Base-by-base conservation (phyloP, 257 asterid genomes). In the Handroanthus guayacan region DNA sequence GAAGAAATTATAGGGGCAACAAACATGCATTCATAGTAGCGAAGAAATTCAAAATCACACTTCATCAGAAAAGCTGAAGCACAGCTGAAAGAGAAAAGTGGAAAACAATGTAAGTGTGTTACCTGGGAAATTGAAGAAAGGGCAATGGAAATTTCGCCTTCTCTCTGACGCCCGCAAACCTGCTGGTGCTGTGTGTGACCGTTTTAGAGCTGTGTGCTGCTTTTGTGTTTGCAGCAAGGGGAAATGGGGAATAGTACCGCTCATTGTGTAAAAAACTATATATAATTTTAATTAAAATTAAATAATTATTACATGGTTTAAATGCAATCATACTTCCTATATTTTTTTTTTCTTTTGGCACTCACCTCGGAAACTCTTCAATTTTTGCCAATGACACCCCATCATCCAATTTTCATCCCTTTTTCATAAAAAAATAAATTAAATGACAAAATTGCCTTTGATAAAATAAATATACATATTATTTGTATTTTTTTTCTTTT, bases 41-140 rank as follows among this genome's bases (percentile, higher is more conserved):
- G 39, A 34, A 55, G 55, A 68, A 8, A 61, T 25, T 61, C 17
- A 61, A 62, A 55, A 39, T 3, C 0, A 51, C 1, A 52, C 12
- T 5, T 5, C 4, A 51, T n/a, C 20, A 14, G 25, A 16, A 71
- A 17, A 6, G 0, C 7, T 5, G 8, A 52, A 75, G 43, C 2
- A 36, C n/a, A 11, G 6, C 8, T 3, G 17, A 17, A 36, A 55
- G 1, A 4, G 17, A n/a, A 38, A 52, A 52, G 63, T 37, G 47
- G 69, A 2, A 38, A 18, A 38, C 2, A 11, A 3, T 18, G 37
- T 11, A 11, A 10, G 62, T 20, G 43, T 10, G 4, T 11, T 14
- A 73, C 80, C 83, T 80, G 83, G 43, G 41, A 20, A 45, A 12
- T 16, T 62, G 74, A 69, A 79, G 50, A 75, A 64, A 1, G 9